Conservation (phyloP, 176 grass and related monocot species). For the Ananas comosus region DNA sequence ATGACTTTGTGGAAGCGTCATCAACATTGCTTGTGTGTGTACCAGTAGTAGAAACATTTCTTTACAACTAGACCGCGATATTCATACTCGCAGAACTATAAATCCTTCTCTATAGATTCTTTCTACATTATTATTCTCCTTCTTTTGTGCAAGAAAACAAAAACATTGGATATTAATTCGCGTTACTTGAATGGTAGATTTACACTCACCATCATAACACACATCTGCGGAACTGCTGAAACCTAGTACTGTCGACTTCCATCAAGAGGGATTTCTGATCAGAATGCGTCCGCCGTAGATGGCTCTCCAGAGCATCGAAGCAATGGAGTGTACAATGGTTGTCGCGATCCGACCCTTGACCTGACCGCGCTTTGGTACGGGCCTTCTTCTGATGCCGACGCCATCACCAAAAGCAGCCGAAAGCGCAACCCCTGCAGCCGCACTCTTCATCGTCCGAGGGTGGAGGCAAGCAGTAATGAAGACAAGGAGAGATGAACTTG, state of each 20-base stretch:
- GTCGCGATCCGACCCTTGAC: conserved; percentile 35
- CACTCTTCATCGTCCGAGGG: background rate
- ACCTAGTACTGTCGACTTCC: background rate
- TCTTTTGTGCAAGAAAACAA: background rate
- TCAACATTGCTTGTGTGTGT: background rate
- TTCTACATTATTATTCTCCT: conserved; percentile 1
- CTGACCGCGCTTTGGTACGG: conserved; percentile 32
- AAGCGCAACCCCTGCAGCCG: conserved; percentile 5
- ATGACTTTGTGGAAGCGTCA: background rate
- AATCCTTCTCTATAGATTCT: background rate
- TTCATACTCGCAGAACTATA: background rate
- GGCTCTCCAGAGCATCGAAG: conserved; percentile 16
- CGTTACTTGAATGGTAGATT: background rate
- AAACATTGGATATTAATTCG: background rate
- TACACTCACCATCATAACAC: background rate
- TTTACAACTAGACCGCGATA: background rate
- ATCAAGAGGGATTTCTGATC: conserved; percentile 10
- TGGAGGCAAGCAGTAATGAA: background rate
- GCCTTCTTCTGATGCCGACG: conserved; percentile 5
- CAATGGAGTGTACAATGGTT: conserved; percentile 10
- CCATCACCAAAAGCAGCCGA: background rate
- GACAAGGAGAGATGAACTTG: background rate
- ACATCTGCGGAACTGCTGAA: no score
- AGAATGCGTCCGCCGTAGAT: conserved; percentile 20
- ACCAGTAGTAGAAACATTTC: background rate